Base-by-base conservation (phyloP, 176 grass and related monocot species). In the Phoenix dactylifera region DNA sequence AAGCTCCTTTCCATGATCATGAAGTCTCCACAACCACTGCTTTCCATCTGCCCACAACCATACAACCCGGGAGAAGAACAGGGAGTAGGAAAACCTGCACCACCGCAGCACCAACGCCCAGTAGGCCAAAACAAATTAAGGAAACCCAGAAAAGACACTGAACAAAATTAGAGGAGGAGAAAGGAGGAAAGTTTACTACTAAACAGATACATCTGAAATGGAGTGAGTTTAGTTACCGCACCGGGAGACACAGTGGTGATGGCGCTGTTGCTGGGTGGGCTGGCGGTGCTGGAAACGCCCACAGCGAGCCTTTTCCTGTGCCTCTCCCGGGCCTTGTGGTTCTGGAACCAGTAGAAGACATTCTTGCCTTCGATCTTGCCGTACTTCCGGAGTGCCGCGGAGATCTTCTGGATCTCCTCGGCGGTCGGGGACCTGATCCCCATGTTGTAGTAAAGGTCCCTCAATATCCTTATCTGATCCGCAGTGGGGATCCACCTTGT, bases 321-420 rank as follows among this genome's bases (percentile, higher is more conserved):
- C 4, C 93, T 72, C 67, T 98, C 93, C 0, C 93, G 80, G 17
- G 93, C 93, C 88, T 98, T 98, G 79, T 98, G 93, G 76, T 98
- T 98, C 84, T 98, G 93, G 59, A 98, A 98, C 93, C 93, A 98
- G 67, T 98, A 98, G 72, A 98, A 98, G 26, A 98, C 93, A 66
- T 98, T 98, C 84, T 98, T 98, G 58, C 93, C 93, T 72, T 98
- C 93, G 66, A 98, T 92, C 62, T 80, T 78, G 69, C 93, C 88
- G 62, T 86, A 85, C 76, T 92, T 79, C 6, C 93, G 82, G 0
- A 98, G 82, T 59, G 77, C 70, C 19, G 73, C 79, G 3, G 93
- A 84, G 73, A 98, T 98, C 51, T 85, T 76, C 79, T 98, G 93
- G 64, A 98, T 98, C 81, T 98, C 84, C 54, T 98, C 93, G 26